These are phyloP conservation scores for Asterophora lycoperdoides DNA, from an alignment of 768 basidiomycete genomes.

Conservation along the genomic window DNA sequence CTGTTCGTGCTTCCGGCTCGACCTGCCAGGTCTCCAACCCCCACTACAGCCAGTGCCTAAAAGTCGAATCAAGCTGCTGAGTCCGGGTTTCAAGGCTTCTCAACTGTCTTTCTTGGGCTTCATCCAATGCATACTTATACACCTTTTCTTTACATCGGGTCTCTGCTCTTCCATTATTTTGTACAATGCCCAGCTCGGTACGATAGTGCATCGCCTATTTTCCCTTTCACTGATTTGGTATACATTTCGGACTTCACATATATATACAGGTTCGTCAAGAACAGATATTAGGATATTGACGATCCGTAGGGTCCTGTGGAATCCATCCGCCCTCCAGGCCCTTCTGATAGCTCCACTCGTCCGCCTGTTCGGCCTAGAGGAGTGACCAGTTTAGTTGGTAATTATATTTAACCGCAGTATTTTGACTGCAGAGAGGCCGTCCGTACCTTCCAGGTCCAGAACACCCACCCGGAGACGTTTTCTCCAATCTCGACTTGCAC, in stretches of 20 bases:
- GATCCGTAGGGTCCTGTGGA: conserved; percentile 62
- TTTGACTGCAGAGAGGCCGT: neutral
- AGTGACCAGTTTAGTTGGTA: neutral
- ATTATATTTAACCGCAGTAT: no score
- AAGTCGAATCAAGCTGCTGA: no score
- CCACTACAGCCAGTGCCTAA: conserved; percentile 29
- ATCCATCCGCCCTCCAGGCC: conserved; percentile 78
- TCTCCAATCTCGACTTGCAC: conserved; percentile 75
- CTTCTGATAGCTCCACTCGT: conserved; percentile 75
- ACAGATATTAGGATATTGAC: conserved; percentile 63
- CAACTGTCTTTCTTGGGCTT: no score
- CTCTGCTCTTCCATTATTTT: no score
- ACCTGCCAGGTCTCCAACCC: conserved; percentile 24
- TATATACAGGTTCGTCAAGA: conserved; percentile 21
- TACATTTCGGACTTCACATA: no score
- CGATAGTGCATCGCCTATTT: no score
- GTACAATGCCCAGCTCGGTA: no score
- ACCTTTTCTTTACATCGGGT: no score
- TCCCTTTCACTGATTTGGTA: no score
- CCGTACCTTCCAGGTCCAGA: conserved; percentile 75
- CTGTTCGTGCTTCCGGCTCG: conserved; percentile 11
- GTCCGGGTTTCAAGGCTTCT: no score
- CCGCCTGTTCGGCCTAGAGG: conserved; percentile 55
- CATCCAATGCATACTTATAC: no score
- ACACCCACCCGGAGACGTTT: conserved; percentile 66